A percentile compares a stretch with the other conserved stretches of the same genome.
Conservation (phyloP, 1,284 basidiomycete species). For the Austroboletus novae-zelandiae region DNA sequence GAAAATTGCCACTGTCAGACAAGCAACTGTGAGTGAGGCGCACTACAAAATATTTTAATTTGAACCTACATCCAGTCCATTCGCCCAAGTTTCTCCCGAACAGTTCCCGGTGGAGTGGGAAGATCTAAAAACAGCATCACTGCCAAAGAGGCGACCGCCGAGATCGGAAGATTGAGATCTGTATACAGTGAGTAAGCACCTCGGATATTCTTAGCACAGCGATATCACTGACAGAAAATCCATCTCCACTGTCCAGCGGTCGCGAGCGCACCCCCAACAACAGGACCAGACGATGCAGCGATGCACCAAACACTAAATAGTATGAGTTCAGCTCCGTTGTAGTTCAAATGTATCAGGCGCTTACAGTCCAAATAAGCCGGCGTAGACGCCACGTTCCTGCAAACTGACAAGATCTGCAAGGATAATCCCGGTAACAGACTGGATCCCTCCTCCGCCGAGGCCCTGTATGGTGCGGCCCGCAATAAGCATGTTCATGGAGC, state of each 20-base stretch:
- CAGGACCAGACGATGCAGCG: conserved; percentile 29
- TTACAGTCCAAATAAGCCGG: conserved; percentile 27
- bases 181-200: not conserved
- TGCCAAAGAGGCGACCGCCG: not conserved
- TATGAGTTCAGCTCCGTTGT: not conserved
- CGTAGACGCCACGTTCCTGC: conserved; percentile 37
- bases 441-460: conserved; percentile 36
- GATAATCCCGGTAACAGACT: conserved; percentile 36
- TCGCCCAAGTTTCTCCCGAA: conserved; percentile 3
- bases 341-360: not conserved
- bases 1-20: conserved; percentile 2
- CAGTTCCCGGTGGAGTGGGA: not conserved
- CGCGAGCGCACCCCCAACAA: conserved; percentile 37
- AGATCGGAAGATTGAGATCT: conserved; percentile 11
- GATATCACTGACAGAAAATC: conserved; percentile 33
- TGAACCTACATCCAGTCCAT: conserved; percentile 10
- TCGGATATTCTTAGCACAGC: not conserved
- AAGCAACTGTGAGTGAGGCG: not conserved
- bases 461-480: conserved; percentile 38
- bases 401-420: conserved; percentile 39
- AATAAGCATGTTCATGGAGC: conserved; percentile 39
- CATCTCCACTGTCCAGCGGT: conserved; percentile 37
- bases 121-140: conserved; percentile 2
- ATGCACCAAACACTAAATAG: conserved; percentile 6
- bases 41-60: not conserved